phyloP scores from a whole-genome alignment of 2,329 filamentous ascomycete genomes.

The Didymellaceae sp. region DNA sequence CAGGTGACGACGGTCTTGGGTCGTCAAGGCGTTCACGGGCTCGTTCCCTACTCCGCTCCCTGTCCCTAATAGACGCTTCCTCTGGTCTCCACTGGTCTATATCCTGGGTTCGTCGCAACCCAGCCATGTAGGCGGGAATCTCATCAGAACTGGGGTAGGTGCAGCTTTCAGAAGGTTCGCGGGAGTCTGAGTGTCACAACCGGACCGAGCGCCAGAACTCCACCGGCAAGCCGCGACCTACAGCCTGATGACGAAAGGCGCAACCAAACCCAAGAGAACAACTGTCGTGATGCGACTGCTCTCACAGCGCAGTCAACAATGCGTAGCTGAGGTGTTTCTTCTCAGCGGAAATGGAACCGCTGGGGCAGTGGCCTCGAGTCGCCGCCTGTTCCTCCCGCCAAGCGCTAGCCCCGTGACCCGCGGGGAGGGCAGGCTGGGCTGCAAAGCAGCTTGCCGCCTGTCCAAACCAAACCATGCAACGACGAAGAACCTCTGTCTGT shows the following conservation, averaged over 20 bases:
- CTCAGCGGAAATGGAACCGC: constrained; percentile 37
- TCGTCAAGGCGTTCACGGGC: constrained; percentile 35
- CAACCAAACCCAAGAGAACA: constrained; percentile 14
- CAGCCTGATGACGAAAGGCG: constrained; percentile 11
- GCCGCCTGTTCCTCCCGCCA: constrained; percentile 26
- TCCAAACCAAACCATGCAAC: constrained; percentile 2
- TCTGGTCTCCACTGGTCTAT: constrained; percentile 54
- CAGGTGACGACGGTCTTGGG: constrained; percentile 44
- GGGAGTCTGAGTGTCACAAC: constrained; percentile 44
- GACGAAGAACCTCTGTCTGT: background rate
- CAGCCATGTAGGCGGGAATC: constrained; percentile 53
- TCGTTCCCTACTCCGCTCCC: constrained; percentile 36
- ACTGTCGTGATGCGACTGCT: constrained; percentile 18
- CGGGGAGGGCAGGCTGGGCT: constrained; percentile 5
- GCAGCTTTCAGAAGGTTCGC: constrained; percentile 46
- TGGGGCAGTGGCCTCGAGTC: constrained; percentile 27
- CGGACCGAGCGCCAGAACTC: constrained; percentile 44
- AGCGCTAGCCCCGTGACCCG: constrained; percentile 29
- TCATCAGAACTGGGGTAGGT: constrained; percentile 46
- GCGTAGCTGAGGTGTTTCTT: constrained; percentile 30
- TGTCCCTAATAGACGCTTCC: constrained; percentile 45
- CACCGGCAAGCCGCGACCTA: constrained; percentile 28
- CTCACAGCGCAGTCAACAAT: constrained; percentile 22
- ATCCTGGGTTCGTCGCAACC: constrained; percentile 50
- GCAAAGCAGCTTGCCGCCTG: constrained; percentile 9